Evolutionary conservation across 345 rosid species (phyloP).

Genomic region (Fremontodendron californicum): DNA sequence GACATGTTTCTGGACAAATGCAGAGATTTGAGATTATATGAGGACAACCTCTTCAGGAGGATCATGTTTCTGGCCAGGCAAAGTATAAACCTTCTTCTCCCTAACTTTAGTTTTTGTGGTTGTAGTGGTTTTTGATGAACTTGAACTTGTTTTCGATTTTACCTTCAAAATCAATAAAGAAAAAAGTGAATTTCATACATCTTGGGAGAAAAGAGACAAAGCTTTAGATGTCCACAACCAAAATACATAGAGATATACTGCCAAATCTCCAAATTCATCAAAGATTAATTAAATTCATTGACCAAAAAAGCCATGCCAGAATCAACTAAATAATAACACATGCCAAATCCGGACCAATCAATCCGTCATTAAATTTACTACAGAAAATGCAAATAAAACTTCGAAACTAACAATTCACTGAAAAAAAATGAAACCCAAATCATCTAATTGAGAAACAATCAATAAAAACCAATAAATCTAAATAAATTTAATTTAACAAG

Average conservation of each 20-base stretch:
- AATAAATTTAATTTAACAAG: neutral
- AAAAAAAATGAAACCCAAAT: neutral
- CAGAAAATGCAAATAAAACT: neutral
- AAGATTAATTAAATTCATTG: neutral
- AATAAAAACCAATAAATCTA: neutral
- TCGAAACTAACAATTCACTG: neutral
- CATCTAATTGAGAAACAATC: conserved; percentile 2
- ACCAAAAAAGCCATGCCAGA: neutral
- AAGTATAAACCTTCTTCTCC: conserved; percentile 84
- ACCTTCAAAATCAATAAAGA: neutral
- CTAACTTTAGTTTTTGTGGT: conserved; percentile 55
- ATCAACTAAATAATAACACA: neutral
- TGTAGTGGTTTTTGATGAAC: conserved; percentile 43
- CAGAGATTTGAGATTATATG: conserved; percentile 3
- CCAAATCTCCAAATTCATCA: neutral
- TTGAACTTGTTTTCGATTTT: conserved; percentile 7
- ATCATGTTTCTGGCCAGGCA: conserved; percentile 84
- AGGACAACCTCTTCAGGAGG: conserved; percentile 81
- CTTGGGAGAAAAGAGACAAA: neutral
- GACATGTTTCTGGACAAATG: neutral
- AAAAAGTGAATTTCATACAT: neutral
- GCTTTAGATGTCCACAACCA: neutral
- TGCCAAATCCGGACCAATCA: neutral
- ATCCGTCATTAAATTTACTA: neutral
- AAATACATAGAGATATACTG: neutral